A percentile compares a stretch with the other conserved stretches of the same genome.
Conservation (phyloP, 768 basidiomycete genomes). For the Boletales sp. region DNA sequence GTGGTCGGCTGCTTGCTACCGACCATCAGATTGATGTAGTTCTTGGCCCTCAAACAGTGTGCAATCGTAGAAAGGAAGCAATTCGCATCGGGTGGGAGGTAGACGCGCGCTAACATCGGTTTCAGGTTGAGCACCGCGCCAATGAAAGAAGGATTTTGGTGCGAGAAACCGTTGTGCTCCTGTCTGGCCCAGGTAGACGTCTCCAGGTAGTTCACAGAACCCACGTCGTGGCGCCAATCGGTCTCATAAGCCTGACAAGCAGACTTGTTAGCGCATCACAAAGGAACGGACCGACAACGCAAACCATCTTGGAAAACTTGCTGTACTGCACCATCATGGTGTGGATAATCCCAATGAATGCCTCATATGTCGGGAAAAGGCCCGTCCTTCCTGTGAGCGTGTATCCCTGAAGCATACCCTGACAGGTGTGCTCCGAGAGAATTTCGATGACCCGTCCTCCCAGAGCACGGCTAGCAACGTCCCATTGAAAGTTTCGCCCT, state of each 20-base stretch:
- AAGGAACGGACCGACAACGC: constrained; percentile 6
- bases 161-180: constrained; percentile 88
- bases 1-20: constrained; percentile 83
- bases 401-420: constrained; percentile 91
- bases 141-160: constrained; percentile 85
- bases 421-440: constrained; percentile 83
- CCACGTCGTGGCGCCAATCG: constrained; percentile 65
- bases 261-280: not conserved
- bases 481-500: constrained; percentile 85
- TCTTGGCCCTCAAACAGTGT: constrained; percentile 80
- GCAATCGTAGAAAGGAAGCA: constrained; percentile 79
- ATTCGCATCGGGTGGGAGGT: constrained; percentile 89
- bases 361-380: constrained; percentile 88
- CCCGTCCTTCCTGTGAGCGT: constrained; percentile 84
- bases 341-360: constrained; percentile 85
- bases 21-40: constrained; percentile 86
- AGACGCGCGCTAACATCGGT: constrained; percentile 65
- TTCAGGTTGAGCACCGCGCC: constrained; percentile 83
- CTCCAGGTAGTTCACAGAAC: constrained; percentile 82
- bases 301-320: constrained; percentile 84
- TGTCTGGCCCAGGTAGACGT: constrained; percentile 85
- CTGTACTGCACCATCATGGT: constrained; percentile 90
- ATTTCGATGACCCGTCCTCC: constrained; percentile 88
- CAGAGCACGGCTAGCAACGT: constrained; percentile 56
- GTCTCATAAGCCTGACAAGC: constrained; percentile 48